A percentile compares a stretch with the other conserved stretches of the same genome.
Evolutionary conservation across 768 basidiomycete genomes (phyloP).

Genomic region (Termitomyces sp.): DNA sequence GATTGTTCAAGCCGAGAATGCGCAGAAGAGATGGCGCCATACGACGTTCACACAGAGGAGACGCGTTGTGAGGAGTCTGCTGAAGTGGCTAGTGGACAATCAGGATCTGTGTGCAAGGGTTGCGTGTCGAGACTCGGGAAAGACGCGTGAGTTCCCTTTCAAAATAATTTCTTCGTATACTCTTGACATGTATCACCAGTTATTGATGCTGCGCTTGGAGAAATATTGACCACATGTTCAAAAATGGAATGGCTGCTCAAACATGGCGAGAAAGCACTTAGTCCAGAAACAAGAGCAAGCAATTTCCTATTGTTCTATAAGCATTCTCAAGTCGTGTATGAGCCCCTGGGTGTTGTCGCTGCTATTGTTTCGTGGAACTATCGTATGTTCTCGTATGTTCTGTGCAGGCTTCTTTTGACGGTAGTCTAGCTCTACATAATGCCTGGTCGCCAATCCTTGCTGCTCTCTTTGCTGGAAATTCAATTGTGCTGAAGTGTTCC

Average conservation of each 20-base stretch:
- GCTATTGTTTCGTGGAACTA: conserved; percentile 97
- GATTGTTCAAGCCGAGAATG: conserved; percentile 55
- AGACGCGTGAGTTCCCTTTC: conserved; percentile 62
- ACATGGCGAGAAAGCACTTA: conserved; percentile 73
- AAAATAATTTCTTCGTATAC: not conserved
- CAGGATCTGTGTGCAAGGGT: conserved; percentile 82
- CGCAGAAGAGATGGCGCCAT: conserved; percentile 68
- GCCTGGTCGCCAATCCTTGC: conserved; percentile 92
- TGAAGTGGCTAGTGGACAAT: conserved; percentile 92
- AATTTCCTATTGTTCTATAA: conserved; percentile 74
- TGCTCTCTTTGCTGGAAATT: conserved; percentile 86
- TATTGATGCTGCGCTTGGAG: conserved; percentile 90
- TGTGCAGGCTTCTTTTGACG: not conserved
- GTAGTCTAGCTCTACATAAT: conserved; percentile 75
- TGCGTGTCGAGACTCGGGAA: conserved; percentile 91
- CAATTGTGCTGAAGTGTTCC: conserved; percentile 85
- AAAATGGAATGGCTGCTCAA: conserved; percentile 91
- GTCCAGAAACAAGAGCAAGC: conserved; percentile 63
- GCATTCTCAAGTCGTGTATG: conserved; percentile 72
- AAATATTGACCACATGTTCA: conserved; percentile 90
- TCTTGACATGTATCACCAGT: conserved; percentile 37
- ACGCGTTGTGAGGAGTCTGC: conserved; percentile 78
- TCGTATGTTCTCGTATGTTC: conserved; percentile 37
- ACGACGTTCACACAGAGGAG: conserved; percentile 77
- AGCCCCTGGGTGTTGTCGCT: conserved; percentile 89